Evolutionary conservation across 2,329 filamentous ascomycete genomes (phyloP).

Genomic region (Colletotrichum tofieldiae): DNA sequence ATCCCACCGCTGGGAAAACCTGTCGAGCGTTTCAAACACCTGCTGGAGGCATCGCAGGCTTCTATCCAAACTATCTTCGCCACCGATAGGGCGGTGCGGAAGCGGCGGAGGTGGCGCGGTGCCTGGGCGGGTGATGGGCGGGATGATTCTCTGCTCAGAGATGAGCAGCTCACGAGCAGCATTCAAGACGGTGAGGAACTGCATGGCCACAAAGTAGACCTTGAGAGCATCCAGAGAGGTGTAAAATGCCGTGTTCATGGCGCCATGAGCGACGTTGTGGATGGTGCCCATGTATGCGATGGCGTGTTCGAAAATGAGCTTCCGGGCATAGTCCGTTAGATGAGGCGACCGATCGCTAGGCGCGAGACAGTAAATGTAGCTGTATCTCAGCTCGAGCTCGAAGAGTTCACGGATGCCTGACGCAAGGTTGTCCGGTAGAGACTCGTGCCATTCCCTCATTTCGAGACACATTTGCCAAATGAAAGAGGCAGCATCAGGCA

Average conservation of each 20-base stretch:
- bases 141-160: slow-evolving; percentile 62
- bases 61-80: slow-evolving; percentile 67
- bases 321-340: slow-evolving; percentile 82
- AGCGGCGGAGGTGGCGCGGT: slow-evolving; percentile 68
- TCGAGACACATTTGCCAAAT: slow-evolving; percentile 83
- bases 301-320: slow-evolving; percentile 88
- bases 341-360: slow-evolving; percentile 82
- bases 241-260: slow-evolving; percentile 76
- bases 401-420: slow-evolving; percentile 82
- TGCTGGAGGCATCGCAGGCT: slow-evolving; percentile 70
- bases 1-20: slow-evolving; percentile 74
- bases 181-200: slow-evolving; percentile 74
- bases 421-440: slow-evolving; percentile 78
- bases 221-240: slow-evolving; percentile 92
- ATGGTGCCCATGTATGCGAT: slow-evolving; percentile 86
- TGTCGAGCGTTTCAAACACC: slow-evolving; percentile 67
- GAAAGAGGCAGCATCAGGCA: slow-evolving; percentile 78
- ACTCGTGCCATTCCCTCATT: slow-evolving; percentile 86
- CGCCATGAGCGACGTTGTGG: slow-evolving; percentile 75
- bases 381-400: slow-evolving; percentile 90
- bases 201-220: slow-evolving; percentile 81
- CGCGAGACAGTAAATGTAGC: slow-evolving; percentile 90
- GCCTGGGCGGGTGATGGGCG: slow-evolving; percentile 61
- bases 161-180: slow-evolving; percentile 69
- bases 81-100: slow-evolving; percentile 60